These are phyloP conservation scores for Beauveria brongniartii DNA, from an alignment of 2,329 filamentous ascomycete species.

Conservation along the genomic window DNA sequence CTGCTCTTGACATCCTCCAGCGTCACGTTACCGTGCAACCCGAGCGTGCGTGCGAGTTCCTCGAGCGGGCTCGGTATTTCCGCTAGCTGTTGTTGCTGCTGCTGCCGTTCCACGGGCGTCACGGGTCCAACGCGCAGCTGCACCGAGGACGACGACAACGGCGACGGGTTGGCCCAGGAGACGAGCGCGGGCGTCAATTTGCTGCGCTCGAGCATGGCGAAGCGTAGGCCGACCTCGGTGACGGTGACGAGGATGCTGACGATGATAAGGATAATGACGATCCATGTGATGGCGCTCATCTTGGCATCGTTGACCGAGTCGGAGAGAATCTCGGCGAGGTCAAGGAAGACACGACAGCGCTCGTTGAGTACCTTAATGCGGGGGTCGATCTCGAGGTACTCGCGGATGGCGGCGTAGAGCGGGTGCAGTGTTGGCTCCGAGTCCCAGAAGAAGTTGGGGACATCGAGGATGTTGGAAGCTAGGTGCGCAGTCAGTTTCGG, in stretches of 20 bases:
- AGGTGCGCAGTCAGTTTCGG: background rate
- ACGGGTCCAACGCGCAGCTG: background rate
- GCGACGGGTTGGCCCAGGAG: background rate
- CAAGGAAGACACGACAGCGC: slow-evolving; percentile 90
- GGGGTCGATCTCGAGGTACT: slow-evolving; percentile 95
- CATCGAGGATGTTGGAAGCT: slow-evolving; percentile 94
- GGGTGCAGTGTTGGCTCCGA: slow-evolving; percentile 91
- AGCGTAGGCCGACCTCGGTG: slow-evolving; percentile 79
- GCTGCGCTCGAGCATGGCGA: slow-evolving; percentile 54
- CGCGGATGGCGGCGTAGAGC: slow-evolving; percentile 86
- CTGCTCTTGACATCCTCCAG: slow-evolving; percentile 27
- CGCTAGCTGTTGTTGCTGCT: background rate
- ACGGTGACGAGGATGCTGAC: slow-evolving; percentile 87
- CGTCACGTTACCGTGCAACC: slow-evolving; percentile 26
- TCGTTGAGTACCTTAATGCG: slow-evolving; percentile 96
- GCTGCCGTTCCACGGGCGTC: background rate
- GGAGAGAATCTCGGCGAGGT: slow-evolving; percentile 88
- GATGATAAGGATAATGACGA: slow-evolving; percentile 89
- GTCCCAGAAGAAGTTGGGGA: slow-evolving; percentile 98
- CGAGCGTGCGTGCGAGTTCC: slow-evolving; percentile 26
- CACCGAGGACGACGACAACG: background rate
- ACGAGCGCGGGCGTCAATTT: slow-evolving; percentile 14
- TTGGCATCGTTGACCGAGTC: slow-evolving; percentile 90
- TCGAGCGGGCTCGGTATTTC: slow-evolving; percentile 23
- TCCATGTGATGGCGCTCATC: slow-evolving; percentile 96